phyloP scores from a whole-genome alignment of 2,329 filamentous ascomycete species.

The Botrytis porri region DNA sequence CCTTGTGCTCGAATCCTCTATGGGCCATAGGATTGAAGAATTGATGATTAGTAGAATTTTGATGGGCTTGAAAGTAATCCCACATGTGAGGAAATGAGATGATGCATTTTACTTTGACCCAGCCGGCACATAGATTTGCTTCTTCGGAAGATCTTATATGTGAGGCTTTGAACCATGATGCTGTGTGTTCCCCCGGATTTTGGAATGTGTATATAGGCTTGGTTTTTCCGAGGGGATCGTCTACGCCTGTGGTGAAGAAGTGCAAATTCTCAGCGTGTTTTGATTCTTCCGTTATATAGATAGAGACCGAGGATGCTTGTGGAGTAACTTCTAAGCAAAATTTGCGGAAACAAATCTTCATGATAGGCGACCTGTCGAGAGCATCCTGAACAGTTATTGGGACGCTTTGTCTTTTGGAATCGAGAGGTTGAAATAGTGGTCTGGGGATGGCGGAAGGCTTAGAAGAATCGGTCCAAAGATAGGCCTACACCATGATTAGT shows the following conservation, averaged over 20 bases:
- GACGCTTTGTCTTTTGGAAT: neutral
- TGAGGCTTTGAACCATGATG: constrained; percentile 6
- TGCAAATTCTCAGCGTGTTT: neutral
- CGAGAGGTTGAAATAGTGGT: neutral
- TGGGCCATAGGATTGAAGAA: neutral
- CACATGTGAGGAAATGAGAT: constrained; percentile 7
- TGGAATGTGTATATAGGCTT: neutral
- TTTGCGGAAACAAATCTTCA: constrained; percentile 1
- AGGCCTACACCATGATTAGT: neutral
- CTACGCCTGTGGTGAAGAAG: constrained; percentile 4
- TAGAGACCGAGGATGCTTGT: neutral
- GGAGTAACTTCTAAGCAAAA: constrained; percentile 3
- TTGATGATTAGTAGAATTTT: neutral
- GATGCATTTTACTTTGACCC: constrained; percentile 2
- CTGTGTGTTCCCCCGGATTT: neutral
- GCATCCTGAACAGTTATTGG: neutral
- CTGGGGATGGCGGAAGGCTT: neutral
- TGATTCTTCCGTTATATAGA: neutral
- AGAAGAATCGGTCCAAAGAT: neutral
- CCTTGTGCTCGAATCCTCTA: neutral
- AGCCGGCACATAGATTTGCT: neutral
- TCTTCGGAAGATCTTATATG: constrained; percentile 5
- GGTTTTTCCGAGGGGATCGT: neutral
- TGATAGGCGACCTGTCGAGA: neutral
- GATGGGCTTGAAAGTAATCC: neutral